Conservation (phyloP, 169 alveolate species). For the Toxoplasma gondii region DNA sequence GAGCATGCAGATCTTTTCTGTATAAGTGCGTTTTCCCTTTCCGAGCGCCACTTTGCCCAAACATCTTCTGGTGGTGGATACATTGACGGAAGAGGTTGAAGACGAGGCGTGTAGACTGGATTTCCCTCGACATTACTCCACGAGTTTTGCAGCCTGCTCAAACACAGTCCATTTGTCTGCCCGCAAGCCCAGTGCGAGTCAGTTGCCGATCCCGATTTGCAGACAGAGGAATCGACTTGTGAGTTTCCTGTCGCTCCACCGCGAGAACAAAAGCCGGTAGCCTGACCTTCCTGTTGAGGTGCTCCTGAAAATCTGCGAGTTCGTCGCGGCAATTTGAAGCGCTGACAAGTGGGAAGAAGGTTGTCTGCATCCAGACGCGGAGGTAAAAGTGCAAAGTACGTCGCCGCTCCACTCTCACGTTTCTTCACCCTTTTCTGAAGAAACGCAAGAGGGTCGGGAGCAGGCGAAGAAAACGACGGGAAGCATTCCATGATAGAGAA, state of each 20-base stretch:
- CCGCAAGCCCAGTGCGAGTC: background rate
- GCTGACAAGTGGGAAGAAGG: background rate
- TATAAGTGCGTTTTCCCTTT: background rate
- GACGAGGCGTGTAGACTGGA: no score
- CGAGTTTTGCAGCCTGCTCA: background rate
- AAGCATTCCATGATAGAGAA: background rate
- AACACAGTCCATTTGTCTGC: background rate
- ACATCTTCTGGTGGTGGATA: background rate
- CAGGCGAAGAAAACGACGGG: background rate
- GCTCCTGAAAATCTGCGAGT: background rate
- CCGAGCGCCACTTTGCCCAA: background rate
- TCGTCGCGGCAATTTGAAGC: background rate
- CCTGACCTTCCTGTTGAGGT: background rate
- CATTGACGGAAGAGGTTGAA: background rate
- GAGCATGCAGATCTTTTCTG: no score
- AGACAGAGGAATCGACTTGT: background rate
- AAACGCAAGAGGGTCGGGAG: background rate
- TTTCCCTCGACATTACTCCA: no score
- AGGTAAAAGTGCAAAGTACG: background rate
- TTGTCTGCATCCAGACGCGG: background rate
- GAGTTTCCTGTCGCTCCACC: background rate
- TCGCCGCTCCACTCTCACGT: background rate
- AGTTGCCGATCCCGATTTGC: background rate
- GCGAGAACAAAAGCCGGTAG: background rate
- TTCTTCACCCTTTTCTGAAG: background rate